Base-by-base conservation (phyloP, 805 yeast genomes). In the Candida anglica region DNA sequence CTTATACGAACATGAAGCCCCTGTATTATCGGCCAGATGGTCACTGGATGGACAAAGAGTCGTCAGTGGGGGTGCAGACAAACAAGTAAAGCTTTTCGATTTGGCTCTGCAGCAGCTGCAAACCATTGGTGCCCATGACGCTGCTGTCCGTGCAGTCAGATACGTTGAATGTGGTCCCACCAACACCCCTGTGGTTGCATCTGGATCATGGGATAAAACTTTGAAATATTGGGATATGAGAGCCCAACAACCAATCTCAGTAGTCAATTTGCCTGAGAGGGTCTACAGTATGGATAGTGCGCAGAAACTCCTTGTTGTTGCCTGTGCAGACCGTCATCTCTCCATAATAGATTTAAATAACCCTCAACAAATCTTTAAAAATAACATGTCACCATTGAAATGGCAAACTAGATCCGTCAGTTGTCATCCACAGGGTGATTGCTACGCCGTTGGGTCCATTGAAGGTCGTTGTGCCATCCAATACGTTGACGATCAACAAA, bases 181-280 rank as follows among this genome's bases (percentile, higher is more conserved):
- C 6, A 85, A 84, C 47, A 75, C 87, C 1, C 87, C 76, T 27
- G 86, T 86, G 43, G 77, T 91, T 18, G 97, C 88, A 3, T 77
- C 89, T 28, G 96, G 95, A 6, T 86, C 96, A 5, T 93, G 97
- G 97, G 98, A 93, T 61, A 88, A 87, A 62, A 87, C 97, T 1
- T 63, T 93, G 42, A 80, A 77, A 55, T 93, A 93, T 60, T 91
- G 98, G 98, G 98, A 93, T 61, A 70, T 85, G 63, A 79, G 97
- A 52, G 79, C 80, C 44, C 84, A 81, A 28, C 81, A 76, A 47
- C 93, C 98, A 13, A 73, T 91, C 15, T 75, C 88, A 14, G 84
- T 95, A 3, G 64, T 93, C 26, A 75, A 75, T 49, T 66, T 93
- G 56, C 96, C 98, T 0, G 98, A 93, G 46, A 69, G 96, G 34